Evolutionary conservation across 2,329 filamentous ascomycete genomes (phyloP).

Genomic region (Clarireedia paspali): DNA sequence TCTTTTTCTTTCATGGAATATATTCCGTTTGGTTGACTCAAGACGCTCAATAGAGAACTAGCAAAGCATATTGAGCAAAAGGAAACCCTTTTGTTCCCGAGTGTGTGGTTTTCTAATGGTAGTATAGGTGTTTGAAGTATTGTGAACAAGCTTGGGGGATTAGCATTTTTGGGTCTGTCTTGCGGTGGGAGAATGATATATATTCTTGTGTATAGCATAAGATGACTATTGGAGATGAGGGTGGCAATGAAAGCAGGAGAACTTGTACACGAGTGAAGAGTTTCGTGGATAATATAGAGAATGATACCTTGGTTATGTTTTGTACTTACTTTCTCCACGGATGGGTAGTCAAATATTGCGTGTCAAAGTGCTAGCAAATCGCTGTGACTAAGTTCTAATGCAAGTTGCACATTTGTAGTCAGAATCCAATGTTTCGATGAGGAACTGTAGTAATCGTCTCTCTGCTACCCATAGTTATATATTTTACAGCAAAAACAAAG

Average conservation of each 20-base stretch:
- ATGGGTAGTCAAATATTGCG: no score
- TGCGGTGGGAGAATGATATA: background rate
- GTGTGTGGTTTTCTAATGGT: conserved; percentile 1
- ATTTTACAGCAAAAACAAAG: no score
- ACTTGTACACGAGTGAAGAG: conserved; percentile 3
- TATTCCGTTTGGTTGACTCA: conserved; percentile 3
- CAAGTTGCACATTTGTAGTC: no score
- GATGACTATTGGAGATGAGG: background rate
- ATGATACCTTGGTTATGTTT: background rate
- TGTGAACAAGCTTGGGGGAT: conserved; percentile 1
- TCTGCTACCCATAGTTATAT: no score
- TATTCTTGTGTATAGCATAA: background rate
- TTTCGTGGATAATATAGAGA: conserved; percentile 6
- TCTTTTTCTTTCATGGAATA: conserved; percentile 4
- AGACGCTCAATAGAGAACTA: background rate
- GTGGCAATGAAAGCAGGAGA: background rate
- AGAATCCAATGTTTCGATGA: no score
- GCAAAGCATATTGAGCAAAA: background rate
- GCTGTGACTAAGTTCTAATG: no score
- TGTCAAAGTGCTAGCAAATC: no score
- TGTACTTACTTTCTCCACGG: background rate
- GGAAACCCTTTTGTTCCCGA: background rate
- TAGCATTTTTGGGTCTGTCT: conserved; percentile 3
- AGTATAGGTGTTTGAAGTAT: conserved; percentile 6
- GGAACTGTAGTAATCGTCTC: no score